Conservation (phyloP, 2,329 filamentous ascomycete genomes). For the Trichoderma pleuroti region DNA sequence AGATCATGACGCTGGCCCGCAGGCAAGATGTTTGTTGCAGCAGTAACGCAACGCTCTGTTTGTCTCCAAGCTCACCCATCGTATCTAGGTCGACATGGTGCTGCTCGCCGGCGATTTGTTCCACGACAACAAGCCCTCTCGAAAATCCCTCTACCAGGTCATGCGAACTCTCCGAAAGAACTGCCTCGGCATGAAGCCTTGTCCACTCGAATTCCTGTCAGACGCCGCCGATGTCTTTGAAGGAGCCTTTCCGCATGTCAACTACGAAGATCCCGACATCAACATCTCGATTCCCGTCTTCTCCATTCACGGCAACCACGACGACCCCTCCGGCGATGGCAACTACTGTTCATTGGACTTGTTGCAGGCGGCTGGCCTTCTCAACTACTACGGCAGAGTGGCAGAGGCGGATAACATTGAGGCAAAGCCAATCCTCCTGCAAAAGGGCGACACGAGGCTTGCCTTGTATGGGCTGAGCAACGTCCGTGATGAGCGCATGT, state of each 20-base stretch:
- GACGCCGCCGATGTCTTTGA: conserved; percentile 90
- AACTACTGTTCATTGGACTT: conserved; percentile 88
- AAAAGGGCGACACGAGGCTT: conserved; percentile 90
- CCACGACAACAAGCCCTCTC: conserved; percentile 95
- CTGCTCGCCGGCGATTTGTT: conserved; percentile 92
- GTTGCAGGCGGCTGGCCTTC: conserved; percentile 81
- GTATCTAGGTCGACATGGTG: conserved; percentile 82
- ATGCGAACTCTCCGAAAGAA: conserved; percentile 93
- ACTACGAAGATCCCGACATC: conserved; percentile 96
- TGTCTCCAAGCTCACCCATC: neutral
- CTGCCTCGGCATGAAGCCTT: conserved; percentile 91
- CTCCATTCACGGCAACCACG: conserved; percentile 97
- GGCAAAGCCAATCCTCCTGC: conserved; percentile 84
- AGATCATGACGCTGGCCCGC: conserved; percentile 85
- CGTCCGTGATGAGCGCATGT: conserved; percentile 90
- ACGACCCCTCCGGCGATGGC: conserved; percentile 95
- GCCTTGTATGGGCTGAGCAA: conserved; percentile 94
- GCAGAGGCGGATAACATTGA: conserved; percentile 91
- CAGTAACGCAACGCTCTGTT: neutral
- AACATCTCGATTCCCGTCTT: conserved; percentile 97
- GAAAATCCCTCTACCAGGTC: conserved; percentile 94
- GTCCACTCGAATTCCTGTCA: conserved; percentile 89
- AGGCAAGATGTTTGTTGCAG: conserved; percentile 64
- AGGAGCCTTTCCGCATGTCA: conserved; percentile 86
- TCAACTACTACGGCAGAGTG: conserved; percentile 94